These are phyloP conservation scores for Kwoniella dendrophila DNA, from an alignment of 768 basidiomycete genomes.

Conservation along the genomic window DNA sequence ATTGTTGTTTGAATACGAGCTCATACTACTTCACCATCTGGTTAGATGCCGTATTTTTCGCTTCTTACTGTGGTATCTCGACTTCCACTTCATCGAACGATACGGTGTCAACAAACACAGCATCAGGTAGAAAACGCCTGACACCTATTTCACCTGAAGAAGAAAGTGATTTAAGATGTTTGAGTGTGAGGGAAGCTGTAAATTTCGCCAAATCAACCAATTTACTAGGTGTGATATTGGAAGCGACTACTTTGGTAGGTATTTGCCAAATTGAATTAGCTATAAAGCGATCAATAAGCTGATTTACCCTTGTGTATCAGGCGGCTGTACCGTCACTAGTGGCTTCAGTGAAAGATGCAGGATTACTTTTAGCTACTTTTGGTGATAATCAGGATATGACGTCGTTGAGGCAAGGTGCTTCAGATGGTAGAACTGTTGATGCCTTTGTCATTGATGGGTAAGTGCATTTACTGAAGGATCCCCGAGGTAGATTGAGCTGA, in stretches of 20 bases:
- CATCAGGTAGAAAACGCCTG: conserved; percentile 26
- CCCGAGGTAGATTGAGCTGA: background rate
- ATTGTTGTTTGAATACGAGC: too few species aligned
- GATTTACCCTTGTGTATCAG: conserved; percentile 56
- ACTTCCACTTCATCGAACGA: conserved; percentile 25
- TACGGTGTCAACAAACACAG: background rate
- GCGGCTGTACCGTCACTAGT: conserved; percentile 85
- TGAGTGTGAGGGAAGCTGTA: conserved; percentile 84
- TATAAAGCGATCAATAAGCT: background rate
- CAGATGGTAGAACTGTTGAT: conserved; percentile 47
- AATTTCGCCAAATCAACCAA: conserved; percentile 93
- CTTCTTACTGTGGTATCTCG: conserved; percentile 77
- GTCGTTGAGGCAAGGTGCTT: conserved; percentile 37
- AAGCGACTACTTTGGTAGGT: conserved; percentile 80
- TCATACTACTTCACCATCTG: too few species aligned
- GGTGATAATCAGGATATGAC: conserved; percentile 62
- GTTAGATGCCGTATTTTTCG: conserved; percentile 86
- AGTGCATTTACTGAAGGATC: conserved; percentile 12
- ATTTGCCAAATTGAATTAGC: background rate
- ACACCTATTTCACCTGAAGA: conserved; percentile 50
- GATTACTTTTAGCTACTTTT: conserved; percentile 81
- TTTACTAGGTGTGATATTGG: conserved; percentile 84
- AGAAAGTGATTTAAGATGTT: conserved; percentile 59
- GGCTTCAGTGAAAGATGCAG: conserved; percentile 82
- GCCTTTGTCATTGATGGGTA: conserved; percentile 50